Conservation (phyloP, 2,329 filamentous ascomycete genomes). For the Diaporthe ilicicola region DNA sequence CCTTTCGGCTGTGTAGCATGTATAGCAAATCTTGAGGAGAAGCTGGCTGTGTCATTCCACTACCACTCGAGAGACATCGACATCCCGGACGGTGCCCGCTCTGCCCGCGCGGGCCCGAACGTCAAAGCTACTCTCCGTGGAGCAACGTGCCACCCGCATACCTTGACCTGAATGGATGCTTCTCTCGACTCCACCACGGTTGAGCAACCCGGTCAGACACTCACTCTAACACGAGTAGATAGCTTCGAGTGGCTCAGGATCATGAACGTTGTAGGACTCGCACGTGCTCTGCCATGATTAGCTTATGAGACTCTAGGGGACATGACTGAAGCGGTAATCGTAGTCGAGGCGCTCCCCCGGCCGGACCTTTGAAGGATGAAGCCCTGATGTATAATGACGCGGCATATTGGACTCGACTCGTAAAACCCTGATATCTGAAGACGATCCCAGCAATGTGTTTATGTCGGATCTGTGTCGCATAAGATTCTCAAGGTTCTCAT, state of each 20-base stretch:
- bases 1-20: slow-evolving; percentile 18
- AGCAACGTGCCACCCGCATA: not conserved
- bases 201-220: not conserved
- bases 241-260: not conserved
- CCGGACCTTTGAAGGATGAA: not conserved
- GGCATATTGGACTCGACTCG: slow-evolving; percentile 2
- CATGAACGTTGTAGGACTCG: not conserved
- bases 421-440: not conserved
- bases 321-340: not conserved
- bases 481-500: not conserved
- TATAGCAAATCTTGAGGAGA: not conserved
- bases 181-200: not conserved
- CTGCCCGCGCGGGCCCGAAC: slow-evolving; percentile 16
- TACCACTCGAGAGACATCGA: not conserved
- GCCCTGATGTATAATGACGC: slow-evolving; percentile 3
- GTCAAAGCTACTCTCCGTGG: slow-evolving; percentile 12
- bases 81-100: not conserved
- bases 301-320: not conserved
- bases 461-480: not conserved
- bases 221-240: not conserved
- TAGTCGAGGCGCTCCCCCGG: not conserved
- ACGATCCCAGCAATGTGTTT: not conserved
- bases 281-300: slow-evolving; percentile 10
- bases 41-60: not conserved
- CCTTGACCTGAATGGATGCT: not conserved